Evolutionary conservation across 2,329 filamentous ascomycete genomes (phyloP), one percentile per base, ranked within the genome.

Genomic region (Diaporthe aspalathi): DNA sequence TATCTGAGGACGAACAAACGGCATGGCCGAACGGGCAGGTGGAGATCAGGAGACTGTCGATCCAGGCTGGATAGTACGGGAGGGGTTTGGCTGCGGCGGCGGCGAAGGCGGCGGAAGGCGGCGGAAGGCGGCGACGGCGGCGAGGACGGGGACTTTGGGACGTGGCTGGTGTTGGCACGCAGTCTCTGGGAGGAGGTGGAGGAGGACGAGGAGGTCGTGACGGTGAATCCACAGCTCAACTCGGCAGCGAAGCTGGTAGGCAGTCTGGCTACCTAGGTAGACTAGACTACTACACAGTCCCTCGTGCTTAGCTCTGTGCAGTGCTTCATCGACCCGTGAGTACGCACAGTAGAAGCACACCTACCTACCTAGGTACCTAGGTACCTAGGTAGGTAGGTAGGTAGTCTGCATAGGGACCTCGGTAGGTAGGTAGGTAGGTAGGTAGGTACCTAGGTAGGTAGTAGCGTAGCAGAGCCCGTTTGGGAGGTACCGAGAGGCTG

Each of bases 11-110:
- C 35, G 43, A 27, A 29, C 35, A 68, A 49, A 54, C 66, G 66
- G 66, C 66, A 68, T 68, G 66, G 45, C 66, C 66, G 66, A 49
- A 49, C 16, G 53, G 43, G 6, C 53, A 50, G 32, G 52, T 27
- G 53, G 40, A 9, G 43, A 50, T 57, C 5, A 5, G 14, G 17
- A 27, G 40, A 32, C 5, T 22, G 20, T 22, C 57, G 17, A 11
- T 38, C 56, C 24, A 62, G 56, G 40, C 43, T 17, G 24, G 38
- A 62, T 38, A 2, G 29, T 24, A 38, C 11, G 14, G 35, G 35
- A 38, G 6, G 35, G 9, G 35, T 32, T 66, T 35, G 32, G 47
- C 47, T 20, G 16, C 16, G 47, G 20, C 49, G 22, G 29, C 63
- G 32, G 16, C 32, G 2, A 20, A n/a, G n/a, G n/a, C 16, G 32